Evolutionary conservation across 139 green algal species (phyloP).

Genomic region (Coccomyxa sp.): DNA sequence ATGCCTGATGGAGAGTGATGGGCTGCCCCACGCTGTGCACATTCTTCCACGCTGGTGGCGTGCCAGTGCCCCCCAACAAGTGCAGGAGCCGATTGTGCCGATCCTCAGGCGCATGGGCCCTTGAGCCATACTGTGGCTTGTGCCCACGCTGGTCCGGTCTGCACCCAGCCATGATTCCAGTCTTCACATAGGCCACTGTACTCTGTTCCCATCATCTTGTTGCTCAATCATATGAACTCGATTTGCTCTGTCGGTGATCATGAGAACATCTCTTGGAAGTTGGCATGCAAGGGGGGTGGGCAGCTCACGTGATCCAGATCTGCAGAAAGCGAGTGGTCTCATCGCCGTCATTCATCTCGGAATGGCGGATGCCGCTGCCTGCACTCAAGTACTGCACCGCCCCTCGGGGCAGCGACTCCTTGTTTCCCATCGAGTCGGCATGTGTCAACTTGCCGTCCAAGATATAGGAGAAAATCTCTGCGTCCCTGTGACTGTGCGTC

Average conservation of each 20-base stretch:
- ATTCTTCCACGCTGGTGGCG: conserved; percentile 24
- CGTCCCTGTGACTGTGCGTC: conserved; percentile 61
- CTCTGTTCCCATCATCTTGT: background rate
- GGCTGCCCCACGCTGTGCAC: background rate
- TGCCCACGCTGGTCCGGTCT: conserved; percentile 61
- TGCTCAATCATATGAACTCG: background rate
- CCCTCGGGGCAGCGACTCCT: conserved; percentile 28
- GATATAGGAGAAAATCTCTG: conserved; percentile 75
- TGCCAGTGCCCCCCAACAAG: conserved; percentile 55
- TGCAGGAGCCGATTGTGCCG: conserved; percentile 70
- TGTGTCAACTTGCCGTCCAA: conserved; percentile 64
- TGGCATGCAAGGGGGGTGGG: background rate
- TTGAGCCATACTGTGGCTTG: conserved; percentile 50
- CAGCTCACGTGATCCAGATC: conserved; percentile 3
- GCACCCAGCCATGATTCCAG: background rate
- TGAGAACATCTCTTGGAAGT: background rate
- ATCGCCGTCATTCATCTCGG: conserved; percentile 72
- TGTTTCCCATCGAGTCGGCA: conserved; percentile 67
- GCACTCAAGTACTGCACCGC: conserved; percentile 74
- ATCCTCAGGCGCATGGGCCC: conserved; percentile 30
- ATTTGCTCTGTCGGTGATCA: background rate
- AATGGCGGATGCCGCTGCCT: conserved; percentile 62
- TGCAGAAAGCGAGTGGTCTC: conserved; percentile 70
- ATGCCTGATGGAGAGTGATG: conserved; percentile 48
- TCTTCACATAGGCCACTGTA: background rate